Percentiles rank a stretch among this genome's conserved stretches.
Conservation (phyloP, 805 yeast species). For the Candida piceae region DNA sequence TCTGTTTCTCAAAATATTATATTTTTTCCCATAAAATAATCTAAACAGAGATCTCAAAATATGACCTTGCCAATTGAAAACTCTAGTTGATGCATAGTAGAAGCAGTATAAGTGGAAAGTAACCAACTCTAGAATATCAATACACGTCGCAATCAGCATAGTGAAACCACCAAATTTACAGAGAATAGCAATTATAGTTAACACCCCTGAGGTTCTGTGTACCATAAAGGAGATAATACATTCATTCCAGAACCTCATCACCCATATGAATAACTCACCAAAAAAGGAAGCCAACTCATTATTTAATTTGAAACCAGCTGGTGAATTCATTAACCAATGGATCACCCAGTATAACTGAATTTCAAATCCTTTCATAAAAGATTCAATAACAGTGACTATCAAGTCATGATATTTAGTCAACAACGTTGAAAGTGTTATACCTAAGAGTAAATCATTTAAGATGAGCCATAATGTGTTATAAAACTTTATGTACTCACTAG, state of each 20-base stretch:
- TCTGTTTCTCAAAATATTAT: constrained; percentile 77
- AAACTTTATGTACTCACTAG: constrained; percentile 65
- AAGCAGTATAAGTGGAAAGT: constrained; percentile 74
- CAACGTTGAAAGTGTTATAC: constrained; percentile 51
- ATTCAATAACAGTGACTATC: constrained; percentile 6
- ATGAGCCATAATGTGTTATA: constrained; percentile 89
- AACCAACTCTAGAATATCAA: constrained; percentile 59
- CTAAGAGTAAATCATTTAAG: constrained; percentile 74
- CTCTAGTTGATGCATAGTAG: constrained; percentile 70
- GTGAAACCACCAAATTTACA: constrained; percentile 52
- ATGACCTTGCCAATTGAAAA: constrained; percentile 70
- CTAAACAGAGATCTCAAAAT: constrained; percentile 71
- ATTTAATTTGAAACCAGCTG: constrained; percentile 91
- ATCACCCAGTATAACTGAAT: constrained; percentile 37
- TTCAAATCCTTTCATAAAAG: constrained; percentile 31
- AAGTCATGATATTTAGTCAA: constrained; percentile 23
- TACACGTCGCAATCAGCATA: constrained; percentile 55
- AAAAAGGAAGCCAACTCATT: constrained; percentile 78
- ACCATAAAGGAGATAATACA: constrained; percentile 13
- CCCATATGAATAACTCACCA: constrained; percentile 86
- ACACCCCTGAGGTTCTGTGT: constrained; percentile 10
- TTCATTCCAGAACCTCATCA: constrained; percentile 59
- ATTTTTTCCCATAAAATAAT: constrained; percentile 84
- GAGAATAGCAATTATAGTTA: constrained; percentile 11
- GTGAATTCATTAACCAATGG: constrained; percentile 77